Conservation (phyloP, 2,329 filamentous ascomycete species). For the Zymoseptoria passerinii region DNA sequence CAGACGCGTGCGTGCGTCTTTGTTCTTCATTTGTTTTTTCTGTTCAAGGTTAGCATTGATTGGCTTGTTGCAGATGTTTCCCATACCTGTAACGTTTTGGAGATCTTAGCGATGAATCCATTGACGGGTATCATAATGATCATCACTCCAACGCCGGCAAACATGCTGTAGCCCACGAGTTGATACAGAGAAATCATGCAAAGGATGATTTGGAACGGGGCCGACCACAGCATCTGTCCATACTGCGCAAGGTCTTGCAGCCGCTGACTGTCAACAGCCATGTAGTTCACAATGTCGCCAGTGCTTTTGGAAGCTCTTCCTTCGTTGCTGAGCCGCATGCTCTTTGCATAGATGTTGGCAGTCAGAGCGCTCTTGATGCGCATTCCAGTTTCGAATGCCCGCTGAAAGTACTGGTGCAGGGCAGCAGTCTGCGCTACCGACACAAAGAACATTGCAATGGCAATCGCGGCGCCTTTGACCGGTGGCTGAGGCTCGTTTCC, state of each 20-base stretch:
- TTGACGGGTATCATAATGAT: conserved; percentile 96
- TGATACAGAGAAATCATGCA: conserved; percentile 96
- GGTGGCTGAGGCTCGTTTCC: conserved; percentile 61
- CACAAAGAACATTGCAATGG: conserved; percentile 82
- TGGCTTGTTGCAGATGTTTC: neutral
- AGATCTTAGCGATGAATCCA: conserved; percentile 79
- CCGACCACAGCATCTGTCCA: conserved; percentile 90
- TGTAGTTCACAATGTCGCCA: conserved; percentile 97
- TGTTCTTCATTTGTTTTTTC: conserved; percentile 98
- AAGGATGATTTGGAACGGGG: conserved; percentile 89
- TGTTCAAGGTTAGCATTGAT: conserved; percentile 41
- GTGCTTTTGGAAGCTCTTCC: conserved; percentile 82
- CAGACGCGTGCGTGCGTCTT: conserved; percentile 82
- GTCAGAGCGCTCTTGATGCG: conserved; percentile 86
- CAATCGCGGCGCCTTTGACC: conserved; percentile 77
- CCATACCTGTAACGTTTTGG: conserved; percentile 61
- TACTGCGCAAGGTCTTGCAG: conserved; percentile 93
- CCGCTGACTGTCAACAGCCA: conserved; percentile 96
- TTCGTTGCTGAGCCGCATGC: conserved; percentile 83
- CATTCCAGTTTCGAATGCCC: conserved; percentile 93
- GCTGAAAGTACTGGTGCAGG: conserved; percentile 96
- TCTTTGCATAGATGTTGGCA: conserved; percentile 86
- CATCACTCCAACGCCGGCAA: conserved; percentile 92
- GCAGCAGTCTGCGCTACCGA: conserved; percentile 80
- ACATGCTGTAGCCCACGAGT: conserved; percentile 89